Base-by-base conservation (phyloP, 495 filamentous ascomycete species). In the Hypoxylon crocopeplum region DNA sequence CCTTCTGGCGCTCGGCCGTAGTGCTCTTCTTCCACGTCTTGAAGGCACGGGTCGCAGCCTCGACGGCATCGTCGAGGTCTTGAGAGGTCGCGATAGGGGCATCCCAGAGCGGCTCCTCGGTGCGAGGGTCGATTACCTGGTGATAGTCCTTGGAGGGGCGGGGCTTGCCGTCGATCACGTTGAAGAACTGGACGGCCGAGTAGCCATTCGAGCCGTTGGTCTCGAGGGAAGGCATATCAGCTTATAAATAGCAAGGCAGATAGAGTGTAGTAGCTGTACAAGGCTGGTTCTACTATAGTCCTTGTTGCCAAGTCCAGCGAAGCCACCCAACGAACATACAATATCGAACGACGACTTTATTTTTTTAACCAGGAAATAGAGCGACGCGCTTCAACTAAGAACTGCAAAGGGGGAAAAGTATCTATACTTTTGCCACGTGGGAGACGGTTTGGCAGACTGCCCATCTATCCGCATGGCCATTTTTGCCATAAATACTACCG, bases 61-160 rank as follows among this genome's bases (percentile, higher is more conserved):
- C 58, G 27, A 83, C 80, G 30, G 80, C 79, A 42, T 80, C 75
- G 39, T 82, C 76, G 42, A 83, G 75, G 67, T 83, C 80, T 15
- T 75, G 22, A 8, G 58, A 48, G 15, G 71, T 67, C 13, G 77
- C 78, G 24, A 77, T 63, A 19, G 79, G 79, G 34, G 67, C 75
- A 16, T 73, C 61, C 76, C 75, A 81, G 17, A 82, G 73, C 5
- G 62, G 67, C 12, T 80, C 75, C 48, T 77, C 74, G 6, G 77
- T 81, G 13, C 75, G 72, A 12, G 79, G 79, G 55, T 81, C 75
- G 48, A 68, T 67, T 30, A 76, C 77, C 7, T 73, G 58, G 50
- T 76, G 72, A 7, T 64, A 60, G 8, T 70, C 60, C 22, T 69
- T 48, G 55, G 71, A 66, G 40, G 59, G 42, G 33, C 75, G 75